Percentiles rank a stretch among this genome's conserved stretches.
phyloP scores from a whole-genome alignment of 2,329 filamentous ascomycete genomes.

The Tolypocladium pustulatum region DNA sequence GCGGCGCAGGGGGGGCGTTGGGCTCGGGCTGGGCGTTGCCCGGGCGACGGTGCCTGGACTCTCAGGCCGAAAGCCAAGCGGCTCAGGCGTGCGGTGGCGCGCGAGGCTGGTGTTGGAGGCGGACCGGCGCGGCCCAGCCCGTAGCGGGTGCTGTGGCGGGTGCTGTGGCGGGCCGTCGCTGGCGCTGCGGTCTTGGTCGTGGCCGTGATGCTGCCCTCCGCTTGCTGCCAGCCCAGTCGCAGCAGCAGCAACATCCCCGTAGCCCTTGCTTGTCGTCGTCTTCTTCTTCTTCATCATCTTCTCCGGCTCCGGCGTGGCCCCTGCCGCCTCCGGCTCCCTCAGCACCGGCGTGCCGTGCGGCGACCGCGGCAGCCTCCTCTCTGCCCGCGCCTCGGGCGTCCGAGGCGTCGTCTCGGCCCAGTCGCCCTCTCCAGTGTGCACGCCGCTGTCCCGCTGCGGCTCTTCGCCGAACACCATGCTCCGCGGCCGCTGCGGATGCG shows the following conservation, averaged over 20 bases:
- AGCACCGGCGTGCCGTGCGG: constrained; percentile 27
- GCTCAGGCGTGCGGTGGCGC: constrained; percentile 42
- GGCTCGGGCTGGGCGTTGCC: constrained; percentile 21
- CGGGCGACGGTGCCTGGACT: constrained; percentile 43
- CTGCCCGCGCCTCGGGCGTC: constrained; percentile 16
- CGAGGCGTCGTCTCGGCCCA: constrained; percentile 22
- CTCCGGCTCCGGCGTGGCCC: constrained; percentile 32
- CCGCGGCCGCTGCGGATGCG: constrained; percentile 25
- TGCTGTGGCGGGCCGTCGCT: neutral
- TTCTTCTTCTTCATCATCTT: constrained; percentile 21
- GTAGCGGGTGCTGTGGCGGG: neutral
- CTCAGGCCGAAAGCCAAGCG: constrained; percentile 47
- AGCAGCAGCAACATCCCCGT: constrained; percentile 13
- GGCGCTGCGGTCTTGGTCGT: constrained; percentile 11
- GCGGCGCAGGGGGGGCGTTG: constrained; percentile 61
- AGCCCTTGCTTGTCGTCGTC: constrained; percentile 14
- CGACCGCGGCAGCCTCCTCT: constrained; percentile 19
- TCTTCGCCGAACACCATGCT: constrained; percentile 23
- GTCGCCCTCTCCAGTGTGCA: constrained; percentile 43
- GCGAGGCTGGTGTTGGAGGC: constrained; percentile 44
- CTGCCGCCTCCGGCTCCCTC: constrained; percentile 23
- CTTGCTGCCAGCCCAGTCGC: neutral
- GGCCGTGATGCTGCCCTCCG: too few relatives aligned
- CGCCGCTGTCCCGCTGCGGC: constrained; percentile 42
- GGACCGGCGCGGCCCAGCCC: constrained; percentile 27